Evolutionary conservation across 2,329 filamentous ascomycete species (phyloP).

Genomic region (Aureobasidium lini): DNA sequence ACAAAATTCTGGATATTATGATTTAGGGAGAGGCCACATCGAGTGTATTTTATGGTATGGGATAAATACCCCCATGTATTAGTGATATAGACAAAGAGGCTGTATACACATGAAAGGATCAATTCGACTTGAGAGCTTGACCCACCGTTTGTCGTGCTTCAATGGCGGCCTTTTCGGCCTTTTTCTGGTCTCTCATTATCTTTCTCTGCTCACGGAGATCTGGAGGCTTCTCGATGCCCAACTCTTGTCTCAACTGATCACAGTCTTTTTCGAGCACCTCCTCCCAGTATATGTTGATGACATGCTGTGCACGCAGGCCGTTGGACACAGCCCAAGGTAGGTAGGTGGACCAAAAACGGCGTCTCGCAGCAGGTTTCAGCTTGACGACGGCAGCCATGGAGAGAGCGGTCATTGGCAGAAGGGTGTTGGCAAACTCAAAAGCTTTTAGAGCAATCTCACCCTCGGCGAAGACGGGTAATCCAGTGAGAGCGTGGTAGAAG

Average conservation of each 20-base stretch:
- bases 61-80: not conserved
- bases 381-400: conserved; percentile 65
- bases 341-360: conserved; percentile 66
- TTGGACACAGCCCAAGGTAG: conserved; percentile 87
- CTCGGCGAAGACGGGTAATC: conserved; percentile 83
- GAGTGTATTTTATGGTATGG: not conserved
- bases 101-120: conserved; percentile 7
- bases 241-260: conserved; percentile 59
- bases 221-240: conserved; percentile 83
- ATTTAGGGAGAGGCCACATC: not conserved
- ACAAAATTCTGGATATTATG: not conserved
- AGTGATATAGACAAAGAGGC: conserved; percentile 8
- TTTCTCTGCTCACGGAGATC: conserved; percentile 74
- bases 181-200: conserved; percentile 61
- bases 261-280: conserved; percentile 83
- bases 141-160: conserved; percentile 14
- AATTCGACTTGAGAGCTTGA: conserved; percentile 13
- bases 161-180: conserved; percentile 49
- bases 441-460: conserved; percentile 96
- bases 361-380: conserved; percentile 55
- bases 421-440: conserved; percentile 92
- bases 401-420: conserved; percentile 90
- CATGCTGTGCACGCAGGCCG: conserved; percentile 65
- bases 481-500: conserved; percentile 93
- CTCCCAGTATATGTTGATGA: conserved; percentile 98